These are phyloP conservation scores for Metrosideros polymorpha DNA, from an alignment of 441 rosid genomes.

Conservation along the genomic window DNA sequence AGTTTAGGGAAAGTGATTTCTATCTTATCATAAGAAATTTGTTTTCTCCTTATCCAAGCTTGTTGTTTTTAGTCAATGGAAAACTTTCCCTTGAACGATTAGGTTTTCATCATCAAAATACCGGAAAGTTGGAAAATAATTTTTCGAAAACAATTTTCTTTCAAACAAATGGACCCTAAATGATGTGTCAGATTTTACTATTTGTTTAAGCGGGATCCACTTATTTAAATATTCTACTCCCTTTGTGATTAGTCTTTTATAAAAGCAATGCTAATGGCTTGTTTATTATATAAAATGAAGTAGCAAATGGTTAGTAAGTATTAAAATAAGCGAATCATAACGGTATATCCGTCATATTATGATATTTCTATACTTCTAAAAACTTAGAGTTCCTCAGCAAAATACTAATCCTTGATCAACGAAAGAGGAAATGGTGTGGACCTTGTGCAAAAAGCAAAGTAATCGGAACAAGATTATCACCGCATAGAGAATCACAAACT, in stretches of 20 bases:
- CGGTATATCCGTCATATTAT: background rate
- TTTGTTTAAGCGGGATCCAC: background rate
- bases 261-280: background rate
- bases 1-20: background rate
- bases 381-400: background rate
- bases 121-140: background rate
- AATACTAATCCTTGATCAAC: background rate
- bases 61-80: background rate
- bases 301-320: background rate
- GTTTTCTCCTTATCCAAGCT: background rate
- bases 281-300: background rate
- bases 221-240: background rate
- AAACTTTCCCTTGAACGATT: background rate
- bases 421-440: background rate
- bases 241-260: background rate
- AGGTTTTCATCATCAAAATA: background rate
- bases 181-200: background rate
- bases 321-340: background rate
- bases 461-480: background rate
- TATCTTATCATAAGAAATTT: background rate
- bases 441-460: background rate
- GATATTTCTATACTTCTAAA: background rate
- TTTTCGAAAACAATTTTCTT: background rate
- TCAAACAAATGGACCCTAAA: background rate
- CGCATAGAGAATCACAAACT: background rate